Conservation (phyloP, 164 flowering plant genomes). For the Taxillus chinensis region DNA sequence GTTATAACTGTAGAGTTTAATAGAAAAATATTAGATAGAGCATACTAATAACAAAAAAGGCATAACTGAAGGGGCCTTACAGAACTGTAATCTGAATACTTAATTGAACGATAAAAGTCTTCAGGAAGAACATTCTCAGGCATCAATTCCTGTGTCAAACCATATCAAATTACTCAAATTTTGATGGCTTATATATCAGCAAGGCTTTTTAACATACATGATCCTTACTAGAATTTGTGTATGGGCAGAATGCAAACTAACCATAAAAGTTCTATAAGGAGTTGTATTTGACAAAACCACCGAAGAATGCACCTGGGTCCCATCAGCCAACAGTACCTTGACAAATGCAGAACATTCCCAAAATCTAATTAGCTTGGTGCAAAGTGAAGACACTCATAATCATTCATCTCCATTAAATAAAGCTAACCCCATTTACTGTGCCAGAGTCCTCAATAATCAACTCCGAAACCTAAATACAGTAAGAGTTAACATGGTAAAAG, state of each 20-base stretch:
- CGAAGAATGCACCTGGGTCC: slow-evolving; percentile 54
- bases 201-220: background rate
- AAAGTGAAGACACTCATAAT: background rate
- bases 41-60: too few species aligned
- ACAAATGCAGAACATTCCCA: slow-evolving; percentile 13
- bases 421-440: slow-evolving; percentile 64
- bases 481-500: background rate
- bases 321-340: slow-evolving; percentile 78
- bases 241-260: slow-evolving; percentile 13
- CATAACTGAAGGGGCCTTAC: slow-evolving; percentile 35
- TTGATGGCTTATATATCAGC: slow-evolving; percentile 1
- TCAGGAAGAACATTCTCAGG: slow-evolving; percentile 66
- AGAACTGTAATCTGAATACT: slow-evolving; percentile 73
- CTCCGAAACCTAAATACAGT: slow-evolving; percentile 49
- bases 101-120: slow-evolving; percentile 54
- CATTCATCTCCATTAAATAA: background rate
- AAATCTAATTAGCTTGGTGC: slow-evolving; percentile 10
- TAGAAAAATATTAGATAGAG: too few species aligned
- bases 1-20: too few species aligned
- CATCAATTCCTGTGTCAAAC: slow-evolving; percentile 54
- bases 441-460: slow-evolving; percentile 51
- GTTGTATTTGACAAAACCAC: slow-evolving; percentile 91
- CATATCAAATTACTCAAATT: background rate
- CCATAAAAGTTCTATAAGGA: slow-evolving; percentile 84
- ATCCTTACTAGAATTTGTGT: background rate